phyloP scores from a whole-genome alignment of 1,139 yeast genomes.

The Yamadazyma trypodendri region DNA sequence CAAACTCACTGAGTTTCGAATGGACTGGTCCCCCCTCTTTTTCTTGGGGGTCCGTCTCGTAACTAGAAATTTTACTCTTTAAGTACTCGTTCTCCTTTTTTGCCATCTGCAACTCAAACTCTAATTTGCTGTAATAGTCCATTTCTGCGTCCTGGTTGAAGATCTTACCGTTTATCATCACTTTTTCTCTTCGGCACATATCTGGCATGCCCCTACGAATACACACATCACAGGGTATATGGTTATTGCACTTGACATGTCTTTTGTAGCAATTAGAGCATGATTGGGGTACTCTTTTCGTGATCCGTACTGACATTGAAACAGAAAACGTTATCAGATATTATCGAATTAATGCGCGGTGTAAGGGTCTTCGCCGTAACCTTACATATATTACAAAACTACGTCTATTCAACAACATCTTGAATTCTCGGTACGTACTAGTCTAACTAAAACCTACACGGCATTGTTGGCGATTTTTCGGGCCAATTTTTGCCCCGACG shows the following conservation, averaged over 20 bases:
- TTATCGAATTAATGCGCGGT: too few species aligned
- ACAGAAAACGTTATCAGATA: too few species aligned
- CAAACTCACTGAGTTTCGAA: slow-evolving; percentile 6
- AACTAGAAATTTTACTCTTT: neutral
- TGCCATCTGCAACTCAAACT: slow-evolving; percentile 4
- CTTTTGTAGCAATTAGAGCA: slow-evolving; percentile 26
- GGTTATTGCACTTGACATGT: slow-evolving; percentile 29
- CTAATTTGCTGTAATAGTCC: slow-evolving; percentile 2
- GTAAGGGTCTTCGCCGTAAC: too few species aligned
- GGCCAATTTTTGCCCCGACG: slow-evolving; percentile 21
- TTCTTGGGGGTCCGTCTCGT: neutral
- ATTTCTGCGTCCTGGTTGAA: slow-evolving; percentile 5
- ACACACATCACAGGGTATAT: slow-evolving; percentile 31
- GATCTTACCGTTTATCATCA: slow-evolving; percentile 14
- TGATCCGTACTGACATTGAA: slow-evolving; percentile 4
- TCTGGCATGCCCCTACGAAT: slow-evolving; percentile 19
- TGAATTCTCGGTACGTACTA: too few species aligned
- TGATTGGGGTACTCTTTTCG: slow-evolving; percentile 22
- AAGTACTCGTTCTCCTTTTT: slow-evolving; percentile 5
- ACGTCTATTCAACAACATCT: too few species aligned
- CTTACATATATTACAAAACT: too few species aligned
- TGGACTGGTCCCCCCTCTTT: neutral
- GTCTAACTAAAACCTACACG: too few species aligned
- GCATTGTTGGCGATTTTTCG: slow-evolving; percentile 20
- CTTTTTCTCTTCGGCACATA: slow-evolving; percentile 13